phyloP scores from a whole-genome alignment of 495 filamentous ascomycete species.

The Hypoxylon perforatum region DNA sequence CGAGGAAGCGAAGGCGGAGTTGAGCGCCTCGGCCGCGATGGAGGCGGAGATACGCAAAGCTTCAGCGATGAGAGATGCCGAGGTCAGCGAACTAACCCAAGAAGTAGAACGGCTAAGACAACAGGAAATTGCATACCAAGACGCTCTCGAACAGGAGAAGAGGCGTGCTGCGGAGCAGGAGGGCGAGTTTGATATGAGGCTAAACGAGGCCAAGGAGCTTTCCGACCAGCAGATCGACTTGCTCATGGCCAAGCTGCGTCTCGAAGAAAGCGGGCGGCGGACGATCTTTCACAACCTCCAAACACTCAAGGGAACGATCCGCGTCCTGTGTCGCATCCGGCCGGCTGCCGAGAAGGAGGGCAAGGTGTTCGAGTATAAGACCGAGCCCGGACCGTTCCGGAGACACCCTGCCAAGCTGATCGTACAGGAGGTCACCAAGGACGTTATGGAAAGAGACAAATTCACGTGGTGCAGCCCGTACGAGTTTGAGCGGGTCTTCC shows the following conservation, averaged over 20 bases:
- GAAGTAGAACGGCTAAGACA: not conserved
- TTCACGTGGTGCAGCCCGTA: conserved; percentile 61
- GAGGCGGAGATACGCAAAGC: not conserved
- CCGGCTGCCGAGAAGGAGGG: conserved; percentile 66
- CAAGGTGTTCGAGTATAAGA: conserved; percentile 76
- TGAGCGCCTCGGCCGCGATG: not conserved
- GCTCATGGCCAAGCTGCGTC: conserved; percentile 71
- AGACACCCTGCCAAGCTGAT: conserved; percentile 66
- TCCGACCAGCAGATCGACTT: not conserved
- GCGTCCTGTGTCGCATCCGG: conserved; percentile 94
- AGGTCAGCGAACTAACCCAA: not conserved
- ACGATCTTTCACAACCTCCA: conserved; percentile 95
- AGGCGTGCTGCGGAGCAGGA: not conserved
- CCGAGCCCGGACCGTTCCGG: conserved; percentile 55
- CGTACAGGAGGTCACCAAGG: conserved; percentile 67
- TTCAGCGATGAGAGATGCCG: not conserved
- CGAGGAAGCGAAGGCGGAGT: not conserved
- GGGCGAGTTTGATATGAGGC: not conserved
- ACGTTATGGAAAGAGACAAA: conserved; percentile 70
- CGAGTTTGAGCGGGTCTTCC: conserved; percentile 91
- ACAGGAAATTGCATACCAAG: not conserved
- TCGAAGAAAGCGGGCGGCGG: conserved; percentile 84
- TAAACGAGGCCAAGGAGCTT: not conserved
- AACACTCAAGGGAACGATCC: conserved; percentile 93
- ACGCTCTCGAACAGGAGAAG: not conserved